Base-by-base conservation (phyloP, 192 early-diverging fungal species). In the Tieghemiomyces parasiticus region DNA sequence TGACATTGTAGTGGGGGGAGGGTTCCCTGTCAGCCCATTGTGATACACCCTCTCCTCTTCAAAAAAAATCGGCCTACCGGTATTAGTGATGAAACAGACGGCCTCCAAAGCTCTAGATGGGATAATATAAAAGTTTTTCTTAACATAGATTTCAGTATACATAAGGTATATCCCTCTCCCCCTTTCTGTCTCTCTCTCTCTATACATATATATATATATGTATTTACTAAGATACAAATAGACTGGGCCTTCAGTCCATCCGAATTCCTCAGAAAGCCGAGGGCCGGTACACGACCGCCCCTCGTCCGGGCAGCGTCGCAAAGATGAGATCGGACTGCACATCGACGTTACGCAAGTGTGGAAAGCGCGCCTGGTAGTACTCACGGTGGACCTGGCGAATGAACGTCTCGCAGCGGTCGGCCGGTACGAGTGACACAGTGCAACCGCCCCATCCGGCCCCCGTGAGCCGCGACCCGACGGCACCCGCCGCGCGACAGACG, bases 391-490 rank as follows among this genome's bases (percentile, higher is more conserved):
- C 61, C 35, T 60, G 64, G 9, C 65, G 50, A 24, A 90, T 81
- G 46, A 90, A 82, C 8, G 22, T 47, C 1, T 71, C 62, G 0
- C 84, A 82, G 14, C 74, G 65, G 30, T 79, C 69, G 44, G 74
- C 78, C 26, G 78, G 62, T 16, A 91, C 81, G 35, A 95, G 70
- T 46, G 81, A 82, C 24, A 95, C 92, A 0, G 88, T 85, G 67
- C 89, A 89, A 10, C 90, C 88, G 47, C 89, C 89, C 91, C 90
- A 94, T 14, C 95, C 95, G 42, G 95, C 95, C 16, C 95, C 92
- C 3, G 91, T 94, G 46, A 95, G 74, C 29, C 93, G 72, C 30
- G 88, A 86, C 26, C 93, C 93, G 58, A 78, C 71, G 10, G 91
- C 81, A 8, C 92, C 92, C 16, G 80, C 65, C 12, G 62, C 61